Conservation (phyloP, 2,329 filamentous ascomycete genomes). For the Helminthosporium solani region DNA sequence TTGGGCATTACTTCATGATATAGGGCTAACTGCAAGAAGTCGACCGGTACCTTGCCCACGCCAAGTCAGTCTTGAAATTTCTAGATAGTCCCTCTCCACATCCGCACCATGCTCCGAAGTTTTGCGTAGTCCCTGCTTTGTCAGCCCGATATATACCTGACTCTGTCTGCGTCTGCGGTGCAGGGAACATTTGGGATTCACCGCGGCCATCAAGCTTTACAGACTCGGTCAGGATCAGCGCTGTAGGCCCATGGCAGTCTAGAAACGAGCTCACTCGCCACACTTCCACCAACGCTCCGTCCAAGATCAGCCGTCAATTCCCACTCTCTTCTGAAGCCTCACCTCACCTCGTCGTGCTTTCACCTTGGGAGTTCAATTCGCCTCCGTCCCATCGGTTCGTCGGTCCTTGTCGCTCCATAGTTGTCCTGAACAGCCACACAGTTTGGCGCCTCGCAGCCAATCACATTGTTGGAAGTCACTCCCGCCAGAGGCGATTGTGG, state of each 20-base stretch:
- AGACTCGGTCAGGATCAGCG: conserved; percentile 32
- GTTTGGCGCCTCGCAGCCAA: conserved; percentile 27
- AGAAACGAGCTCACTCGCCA: conserved; percentile 41
- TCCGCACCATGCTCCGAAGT: too few species aligned
- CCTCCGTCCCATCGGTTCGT: conserved; percentile 38
- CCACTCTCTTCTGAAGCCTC: conserved; percentile 9
- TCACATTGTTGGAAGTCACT: conserved; percentile 19
- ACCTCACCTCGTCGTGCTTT: conserved; percentile 16
- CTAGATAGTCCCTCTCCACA: too few species aligned
- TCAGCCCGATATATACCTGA: too few species aligned
- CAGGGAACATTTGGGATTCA: too few species aligned
- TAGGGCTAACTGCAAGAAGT: conserved; percentile 10
- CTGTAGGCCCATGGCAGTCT: conserved; percentile 36
- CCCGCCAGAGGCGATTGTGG: conserved; percentile 36
- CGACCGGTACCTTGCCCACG: neutral
- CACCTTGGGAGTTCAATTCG: conserved; percentile 36
- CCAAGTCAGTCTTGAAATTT: too few species aligned
- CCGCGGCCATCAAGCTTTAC: conserved; percentile 26
- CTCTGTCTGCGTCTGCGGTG: too few species aligned
- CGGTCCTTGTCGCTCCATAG: conserved; percentile 32
- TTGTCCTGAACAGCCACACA: conserved; percentile 31
- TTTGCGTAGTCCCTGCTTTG: too few species aligned
- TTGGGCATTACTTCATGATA: conserved; percentile 13
- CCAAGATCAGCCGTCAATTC: conserved; percentile 11
- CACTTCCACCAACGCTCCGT: conserved; percentile 20